Percentiles rank a stretch among this genome's conserved stretches.
These are phyloP conservation scores for Leucoagaricus sp. DNA, from an alignment of 1,284 basidiomycete genomes.

Conservation along the genomic window DNA sequence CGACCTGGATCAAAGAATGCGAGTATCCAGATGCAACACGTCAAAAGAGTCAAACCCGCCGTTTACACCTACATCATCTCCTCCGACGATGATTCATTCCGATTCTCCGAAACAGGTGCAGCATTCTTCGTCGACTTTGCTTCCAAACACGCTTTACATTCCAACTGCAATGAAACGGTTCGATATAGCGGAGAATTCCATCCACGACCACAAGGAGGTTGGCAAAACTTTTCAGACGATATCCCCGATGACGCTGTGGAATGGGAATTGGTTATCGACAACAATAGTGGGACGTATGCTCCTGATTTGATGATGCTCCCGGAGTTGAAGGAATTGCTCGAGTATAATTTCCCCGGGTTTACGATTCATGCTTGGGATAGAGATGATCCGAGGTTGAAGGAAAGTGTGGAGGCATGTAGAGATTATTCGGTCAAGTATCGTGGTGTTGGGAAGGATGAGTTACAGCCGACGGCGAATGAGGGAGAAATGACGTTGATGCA, in stretches of 20 bases:
- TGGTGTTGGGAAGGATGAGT: slow-evolving; percentile 55
- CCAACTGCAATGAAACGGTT: slow-evolving; percentile 55
- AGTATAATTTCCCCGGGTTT: slow-evolving; percentile 72
- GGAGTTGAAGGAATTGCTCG: slow-evolving; percentile 53
- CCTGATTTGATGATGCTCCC: slow-evolving; percentile 62
- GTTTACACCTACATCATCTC: slow-evolving; percentile 80
- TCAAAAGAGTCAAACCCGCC: slow-evolving; percentile 69
- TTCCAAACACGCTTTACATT: slow-evolving; percentile 67
- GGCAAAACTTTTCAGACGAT: slow-evolving; percentile 60
- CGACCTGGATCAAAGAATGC: slow-evolving; percentile 17
- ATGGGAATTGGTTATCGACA: slow-evolving; percentile 79
- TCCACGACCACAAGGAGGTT: slow-evolving; percentile 68
- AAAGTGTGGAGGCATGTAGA: slow-evolving; percentile 65
- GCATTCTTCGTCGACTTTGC: slow-evolving; percentile 82
- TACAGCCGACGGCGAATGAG: slow-evolving; percentile 58
- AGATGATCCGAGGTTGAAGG: slow-evolving; percentile 56
- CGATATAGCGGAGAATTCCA: slow-evolving; percentile 79
- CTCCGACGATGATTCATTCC: slow-evolving; percentile 66
- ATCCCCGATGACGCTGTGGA: slow-evolving; percentile 50
- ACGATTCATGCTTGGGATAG: slow-evolving; percentile 55
- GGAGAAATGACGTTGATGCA: slow-evolving; percentile 52
- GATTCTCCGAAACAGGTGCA: slow-evolving; percentile 79
- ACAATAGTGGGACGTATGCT: slow-evolving; percentile 76
- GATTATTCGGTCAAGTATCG: slow-evolving; percentile 59
- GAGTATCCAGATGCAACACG: slow-evolving; percentile 23